Evolutionary conservation across 345 rosid genomes (phyloP).

Genomic region (Reutealis trisperma): DNA sequence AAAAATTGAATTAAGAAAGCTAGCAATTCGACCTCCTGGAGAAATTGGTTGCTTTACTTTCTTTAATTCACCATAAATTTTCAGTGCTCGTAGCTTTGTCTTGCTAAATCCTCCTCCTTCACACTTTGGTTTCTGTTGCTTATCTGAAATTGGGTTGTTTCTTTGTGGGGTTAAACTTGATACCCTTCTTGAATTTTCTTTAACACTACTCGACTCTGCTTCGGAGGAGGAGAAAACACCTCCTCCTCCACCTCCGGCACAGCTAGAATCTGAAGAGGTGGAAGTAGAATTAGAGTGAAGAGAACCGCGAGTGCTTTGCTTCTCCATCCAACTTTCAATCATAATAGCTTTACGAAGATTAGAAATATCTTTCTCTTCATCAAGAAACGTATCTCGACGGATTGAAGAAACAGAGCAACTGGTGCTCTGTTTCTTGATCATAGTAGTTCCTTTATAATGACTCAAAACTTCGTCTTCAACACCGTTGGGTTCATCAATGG

Average conservation of each 20-base stretch:
- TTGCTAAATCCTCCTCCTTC: slow-evolving; percentile 52
- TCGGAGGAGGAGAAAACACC: slow-evolving; percentile 56
- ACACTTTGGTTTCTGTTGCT: slow-evolving; percentile 21
- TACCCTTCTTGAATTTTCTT: slow-evolving; percentile 31
- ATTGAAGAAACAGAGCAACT: slow-evolving; percentile 15
- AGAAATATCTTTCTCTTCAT: slow-evolving; percentile 16
- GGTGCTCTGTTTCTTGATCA: slow-evolving; percentile 40
- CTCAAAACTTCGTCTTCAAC: slow-evolving; percentile 20
- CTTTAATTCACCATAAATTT: slow-evolving; percentile 58
- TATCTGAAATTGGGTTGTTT: slow-evolving; percentile 5
- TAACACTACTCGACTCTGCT: slow-evolving; percentile 38
- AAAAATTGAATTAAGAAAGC: slow-evolving; percentile 74
- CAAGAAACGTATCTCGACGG: slow-evolving; percentile 8
- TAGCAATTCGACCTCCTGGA: slow-evolving; percentile 69
- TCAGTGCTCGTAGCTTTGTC: slow-evolving; percentile 56
- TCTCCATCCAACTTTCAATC: slow-evolving; percentile 61
- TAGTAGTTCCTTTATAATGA: slow-evolving; percentile 21
- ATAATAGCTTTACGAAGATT: slow-evolving; percentile 44
- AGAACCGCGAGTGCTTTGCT: slow-evolving; percentile 26
- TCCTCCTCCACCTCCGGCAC: slow-evolving; percentile 34
- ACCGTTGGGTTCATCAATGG: slow-evolving; percentile 52
- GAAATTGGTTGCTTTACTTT: slow-evolving; percentile 79
- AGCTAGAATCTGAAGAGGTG: slow-evolving; percentile 56
- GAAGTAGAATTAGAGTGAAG: slow-evolving; percentile 38
- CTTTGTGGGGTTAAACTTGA: slow-evolving; percentile 9